These are phyloP conservation scores for Lodderomyces elongisporus DNA, from an alignment of 1,139 yeast species.

Conservation along the genomic window DNA sequence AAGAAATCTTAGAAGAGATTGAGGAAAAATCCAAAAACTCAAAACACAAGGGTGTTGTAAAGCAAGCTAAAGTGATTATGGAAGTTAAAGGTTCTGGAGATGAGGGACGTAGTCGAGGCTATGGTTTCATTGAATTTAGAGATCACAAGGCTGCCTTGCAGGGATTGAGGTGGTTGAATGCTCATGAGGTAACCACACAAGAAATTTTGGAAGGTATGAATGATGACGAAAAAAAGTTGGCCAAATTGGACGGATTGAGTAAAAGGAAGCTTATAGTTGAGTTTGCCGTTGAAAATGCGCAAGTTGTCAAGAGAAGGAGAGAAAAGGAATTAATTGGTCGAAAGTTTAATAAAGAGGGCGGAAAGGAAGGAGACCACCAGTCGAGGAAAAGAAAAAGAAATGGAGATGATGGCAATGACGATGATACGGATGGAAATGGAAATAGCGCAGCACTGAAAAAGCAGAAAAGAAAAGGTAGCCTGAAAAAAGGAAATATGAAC, in stretches of 20 bases:
- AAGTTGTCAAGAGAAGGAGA: conserved; percentile 83
- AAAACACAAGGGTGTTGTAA: conserved; percentile 82
- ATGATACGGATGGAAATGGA: conserved; percentile 14
- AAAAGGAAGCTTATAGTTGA: conserved; percentile 86
- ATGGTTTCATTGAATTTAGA: conserved; percentile 89
- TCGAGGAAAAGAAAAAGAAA: conserved; percentile 15
- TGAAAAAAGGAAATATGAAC: conserved; percentile 43
- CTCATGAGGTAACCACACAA: conserved; percentile 70
- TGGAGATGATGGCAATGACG: conserved; percentile 17
- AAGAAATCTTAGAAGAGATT: conserved; percentile 34
- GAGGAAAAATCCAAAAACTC: conserved; percentile 49
- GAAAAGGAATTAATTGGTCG: conserved; percentile 56
- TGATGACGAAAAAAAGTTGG: conserved; percentile 60
- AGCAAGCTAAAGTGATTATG: conserved; percentile 87
- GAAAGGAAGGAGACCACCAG: conserved; percentile 15
- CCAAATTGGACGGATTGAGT: conserved; percentile 47
- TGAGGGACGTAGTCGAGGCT: conserved; percentile 90
- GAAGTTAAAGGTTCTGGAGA: conserved; percentile 89
- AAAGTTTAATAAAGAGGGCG: conserved; percentile 23
- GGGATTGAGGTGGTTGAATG: conserved; percentile 97
- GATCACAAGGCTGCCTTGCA: conserved; percentile 91
- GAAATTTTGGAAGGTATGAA: conserved; percentile 70
- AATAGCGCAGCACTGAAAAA: conserved; percentile 7
- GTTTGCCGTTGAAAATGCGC: conserved; percentile 93
- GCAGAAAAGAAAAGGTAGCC: conserved; percentile 19